Evolutionary conservation across 495 filamentous ascomycete species (phyloP).

Genomic region (Aspergillus sparsus): DNA sequence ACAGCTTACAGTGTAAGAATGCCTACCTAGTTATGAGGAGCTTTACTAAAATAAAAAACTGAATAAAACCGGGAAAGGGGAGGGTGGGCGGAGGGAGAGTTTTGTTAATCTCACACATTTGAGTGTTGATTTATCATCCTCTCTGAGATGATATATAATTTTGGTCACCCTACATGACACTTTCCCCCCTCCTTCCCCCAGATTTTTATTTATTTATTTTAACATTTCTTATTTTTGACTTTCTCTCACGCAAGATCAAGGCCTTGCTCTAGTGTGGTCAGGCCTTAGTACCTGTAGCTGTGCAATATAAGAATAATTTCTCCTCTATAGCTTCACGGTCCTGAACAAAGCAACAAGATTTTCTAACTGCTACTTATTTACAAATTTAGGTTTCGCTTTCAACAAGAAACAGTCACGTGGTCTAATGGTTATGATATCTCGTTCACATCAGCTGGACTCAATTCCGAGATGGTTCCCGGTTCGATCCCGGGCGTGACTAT

Average conservation of each 20-base stretch:
- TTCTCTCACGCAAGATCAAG: no score
- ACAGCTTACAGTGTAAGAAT: neutral
- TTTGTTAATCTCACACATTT: no score
- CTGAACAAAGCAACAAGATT: neutral
- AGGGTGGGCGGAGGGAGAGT: no score
- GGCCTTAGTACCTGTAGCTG: neutral
- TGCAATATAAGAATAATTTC: neutral
- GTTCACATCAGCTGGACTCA: conserved; percentile 27
- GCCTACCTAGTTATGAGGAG: neutral
- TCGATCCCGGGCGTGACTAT: conserved; percentile 36
- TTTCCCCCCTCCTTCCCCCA: neutral
- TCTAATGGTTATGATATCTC: conserved; percentile 55
- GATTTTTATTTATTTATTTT: neutral
- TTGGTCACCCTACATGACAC: neutral
- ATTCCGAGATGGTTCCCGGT: conserved; percentile 34
- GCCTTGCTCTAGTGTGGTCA: no score
- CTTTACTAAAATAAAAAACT: neutral
- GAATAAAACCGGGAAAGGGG: neutral
- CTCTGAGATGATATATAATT: neutral
- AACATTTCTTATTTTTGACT: no score
- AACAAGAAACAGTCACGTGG: conserved; percentile 28
- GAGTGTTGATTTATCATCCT: neutral
- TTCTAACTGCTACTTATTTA: neutral
- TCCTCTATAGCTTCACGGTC: no score
- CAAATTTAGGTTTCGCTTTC: neutral